Evolutionary conservation across 2,329 filamentous ascomycete species (phyloP).

Genomic region (Arthrobotrys conoides): DNA sequence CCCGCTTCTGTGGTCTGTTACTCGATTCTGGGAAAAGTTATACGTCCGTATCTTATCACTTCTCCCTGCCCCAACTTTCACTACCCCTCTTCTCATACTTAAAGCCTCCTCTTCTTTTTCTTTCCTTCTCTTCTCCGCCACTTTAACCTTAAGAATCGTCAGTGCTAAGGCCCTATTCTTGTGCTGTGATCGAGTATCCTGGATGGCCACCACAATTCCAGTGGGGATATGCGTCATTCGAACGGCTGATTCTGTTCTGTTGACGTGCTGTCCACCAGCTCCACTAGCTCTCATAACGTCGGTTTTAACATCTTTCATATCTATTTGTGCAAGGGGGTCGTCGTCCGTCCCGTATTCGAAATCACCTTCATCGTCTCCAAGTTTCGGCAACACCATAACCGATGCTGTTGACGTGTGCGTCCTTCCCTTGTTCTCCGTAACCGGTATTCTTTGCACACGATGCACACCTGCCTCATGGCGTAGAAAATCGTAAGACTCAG

Average conservation of each 20-base stretch:
- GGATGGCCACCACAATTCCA: conserved; percentile 88
- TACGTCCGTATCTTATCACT: conserved; percentile 96
- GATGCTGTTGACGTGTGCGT: conserved; percentile 94
- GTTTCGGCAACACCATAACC: conserved; percentile 93
- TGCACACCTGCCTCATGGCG: conserved; percentile 94
- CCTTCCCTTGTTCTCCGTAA: conserved; percentile 86
- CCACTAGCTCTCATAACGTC: conserved; percentile 94
- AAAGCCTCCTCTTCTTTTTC: conserved; percentile 82
- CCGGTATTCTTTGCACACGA: conserved; percentile 91
- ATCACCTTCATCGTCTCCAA: conserved; percentile 74
- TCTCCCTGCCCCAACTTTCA: conserved; percentile 85
- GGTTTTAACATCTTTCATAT: conserved; percentile 82
- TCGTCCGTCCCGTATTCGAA: conserved; percentile 71
- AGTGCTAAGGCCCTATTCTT: conserved; percentile 90
- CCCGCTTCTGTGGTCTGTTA: conserved; percentile 89
- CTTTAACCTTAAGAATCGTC: conserved; percentile 82
- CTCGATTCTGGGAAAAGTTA: conserved; percentile 79
- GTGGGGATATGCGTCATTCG: conserved; percentile 92
- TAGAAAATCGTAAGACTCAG: conserved; percentile 84
- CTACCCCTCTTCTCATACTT: conserved; percentile 80
- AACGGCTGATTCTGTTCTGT: conserved; percentile 96
- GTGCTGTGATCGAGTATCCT: conserved; percentile 91
- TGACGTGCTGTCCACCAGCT: conserved; percentile 96
- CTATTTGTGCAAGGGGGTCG: conserved; percentile 91
- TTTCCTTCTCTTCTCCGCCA: conserved; percentile 73